Base-by-base conservation (phyloP, 202 grass and related monocot species). In the Dendrocalamus latiflorus region DNA sequence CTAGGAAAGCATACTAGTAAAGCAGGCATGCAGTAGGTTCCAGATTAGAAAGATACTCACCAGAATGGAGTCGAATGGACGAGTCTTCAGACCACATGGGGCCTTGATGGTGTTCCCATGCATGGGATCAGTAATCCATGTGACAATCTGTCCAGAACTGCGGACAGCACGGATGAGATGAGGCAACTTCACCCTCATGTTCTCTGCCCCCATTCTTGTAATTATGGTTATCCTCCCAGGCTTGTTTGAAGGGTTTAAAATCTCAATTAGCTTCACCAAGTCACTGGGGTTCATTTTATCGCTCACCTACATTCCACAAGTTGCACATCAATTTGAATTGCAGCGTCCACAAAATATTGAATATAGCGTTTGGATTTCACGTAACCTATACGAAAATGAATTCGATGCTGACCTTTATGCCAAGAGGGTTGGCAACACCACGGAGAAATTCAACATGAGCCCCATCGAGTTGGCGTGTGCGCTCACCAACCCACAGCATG, bases 81-180 rank as follows among this genome's bases (percentile, higher is more conserved):
- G n/a, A n/a, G n/a, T n/a, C n/a, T n/a, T n/a, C n/a, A n/a, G n/a
- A n/a, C n/a, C n/a, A n/a, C n/a, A n/a, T n/a, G n/a, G n/a, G n/a
- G n/a, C n/a, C n/a, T n/a, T n/a, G n/a, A n/a, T 97, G 47, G 94
- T 97, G 88, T 97, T 97, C 59, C 94, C 94, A 54, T 97, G 94
- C 94, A 97, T 97, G 25, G 94, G 94, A 77, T 97, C 94, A 24
- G 89, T 92, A 68, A 97, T 91, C 94, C 94, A 97, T 60, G 94
- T 94, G 61, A 97, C 94, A 65, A 94, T 92, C 81, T 84, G 92
- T 70, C 94, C 94, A 70, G 94, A 80, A 26, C 51, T 83, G 53
- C 94, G 94, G 30, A 97, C 94, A 66, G 92, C 94, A 48, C 94
- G 88, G 61, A 97, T 94, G 34, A 97, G 91, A 66, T 94, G 94